Evolutionary conservation across 2,329 filamentous ascomycete genomes (phyloP).

Genomic region (Cladophialophora psammophila): DNA sequence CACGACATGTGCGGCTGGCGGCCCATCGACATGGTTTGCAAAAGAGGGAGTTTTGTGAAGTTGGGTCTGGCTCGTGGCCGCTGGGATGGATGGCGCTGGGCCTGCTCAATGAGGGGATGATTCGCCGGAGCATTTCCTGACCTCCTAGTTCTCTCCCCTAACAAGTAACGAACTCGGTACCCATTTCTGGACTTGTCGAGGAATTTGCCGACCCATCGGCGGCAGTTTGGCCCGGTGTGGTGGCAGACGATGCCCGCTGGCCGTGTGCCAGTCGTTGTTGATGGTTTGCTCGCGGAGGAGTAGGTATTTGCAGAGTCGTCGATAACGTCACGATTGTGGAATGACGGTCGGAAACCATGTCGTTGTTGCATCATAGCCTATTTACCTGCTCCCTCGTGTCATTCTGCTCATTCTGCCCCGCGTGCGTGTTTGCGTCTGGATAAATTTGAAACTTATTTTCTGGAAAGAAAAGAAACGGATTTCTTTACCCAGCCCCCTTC

Average conservation of each 20-base stretch:
- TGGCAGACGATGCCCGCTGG: no score
- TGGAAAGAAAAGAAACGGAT: not conserved
- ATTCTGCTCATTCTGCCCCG: not conserved
- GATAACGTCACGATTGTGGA: conserved; percentile 7
- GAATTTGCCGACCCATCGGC: not conserved
- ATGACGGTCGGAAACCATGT: not conserved
- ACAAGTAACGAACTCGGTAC: not conserved
- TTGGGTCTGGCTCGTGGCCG: no score
- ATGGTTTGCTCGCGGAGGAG: no score
- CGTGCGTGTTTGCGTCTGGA: conserved; percentile 20
- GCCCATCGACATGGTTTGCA: no score
- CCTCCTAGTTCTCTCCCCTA: not conserved
- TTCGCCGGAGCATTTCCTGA: conserved; percentile 3
- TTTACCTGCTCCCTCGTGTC: not conserved
- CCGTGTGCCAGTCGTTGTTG: no score
- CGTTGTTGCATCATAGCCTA: conserved; percentile 19
- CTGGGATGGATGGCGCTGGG: not conserved
- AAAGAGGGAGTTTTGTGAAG: no score
- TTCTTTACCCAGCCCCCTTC: not conserved
- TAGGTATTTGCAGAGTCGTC: not conserved
- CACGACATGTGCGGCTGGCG: no score
- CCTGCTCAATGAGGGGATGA: not conserved
- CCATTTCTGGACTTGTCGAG: no score
- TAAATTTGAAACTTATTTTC: conserved; percentile 16
- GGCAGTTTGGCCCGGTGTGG: no score